Base-by-base conservation (phyloP, 2,329 filamentous ascomycete species). In the Fusarium sp. region DNA sequence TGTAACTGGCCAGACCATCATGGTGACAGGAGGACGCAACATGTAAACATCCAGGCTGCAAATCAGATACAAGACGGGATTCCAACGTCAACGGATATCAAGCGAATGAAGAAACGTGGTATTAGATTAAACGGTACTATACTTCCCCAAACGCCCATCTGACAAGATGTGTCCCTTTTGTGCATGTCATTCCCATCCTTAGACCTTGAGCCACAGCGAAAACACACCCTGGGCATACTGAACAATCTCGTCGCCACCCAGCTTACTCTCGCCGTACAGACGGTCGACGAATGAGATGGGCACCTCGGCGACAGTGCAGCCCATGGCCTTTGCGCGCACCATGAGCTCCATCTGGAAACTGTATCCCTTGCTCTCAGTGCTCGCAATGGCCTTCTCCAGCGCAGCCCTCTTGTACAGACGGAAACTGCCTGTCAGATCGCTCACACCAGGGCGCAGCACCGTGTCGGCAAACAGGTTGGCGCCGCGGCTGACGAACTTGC, bases 341-440 rank as follows among this genome's bases (percentile, higher is more conserved):
- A 97, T 98, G 88, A 99, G 91, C 84, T 97, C 94, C 95, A 99
- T 99, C 87, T 99, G 95, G 84, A 99, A 99, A 36, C 91, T 94
- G 77, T 98, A 99, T 3, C 95, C 95, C 81, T 98, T 97, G 76
- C 92, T 95, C 83, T 97, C 90, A 8, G 93, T 97, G 78, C 86
- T 92, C 73, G 85, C 82, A 71, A 99, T 97, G 56, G 96, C 92
- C 83, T 92, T 93, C 77, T 96, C 87, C 73, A 99, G 79, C 61
- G 97, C 92, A 58, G 83, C 81, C 80, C 90, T 93, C 88, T 96
- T 98, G 79, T 99, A 99, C 76, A 99, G 78, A 64, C 95, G 83
- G 80, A 98, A 99, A 76, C 90, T 94, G 44, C 95, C 95, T 31
- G 95, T 99, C 75, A 99, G 80, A 78, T 99, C 95, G 75, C 92